Evolutionary conservation across 2,329 filamentous ascomycete genomes (phyloP), one percentile per base, ranked within the genome.

Genomic region (Drechslerella coelobrocha): DNA sequence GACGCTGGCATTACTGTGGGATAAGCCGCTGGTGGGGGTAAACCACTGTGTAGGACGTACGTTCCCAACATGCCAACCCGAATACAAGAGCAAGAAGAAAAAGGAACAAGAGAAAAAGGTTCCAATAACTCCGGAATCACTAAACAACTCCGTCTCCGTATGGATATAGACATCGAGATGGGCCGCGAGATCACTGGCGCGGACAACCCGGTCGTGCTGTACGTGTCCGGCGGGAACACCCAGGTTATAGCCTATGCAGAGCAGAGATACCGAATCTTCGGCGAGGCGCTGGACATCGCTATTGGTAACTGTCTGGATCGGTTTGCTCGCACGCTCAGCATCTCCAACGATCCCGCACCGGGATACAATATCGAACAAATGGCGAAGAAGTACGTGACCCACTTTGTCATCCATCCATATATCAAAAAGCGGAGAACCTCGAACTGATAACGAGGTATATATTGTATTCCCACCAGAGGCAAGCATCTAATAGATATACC

Each of bases 291-390:
- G 55, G 94, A 99, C 78, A 97, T 97, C 74, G 94, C 94, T 12
- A 93, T 99, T 9, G 94, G 94, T 2, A 99, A 99, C 81, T 97
- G 94, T 78, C 86, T 99, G 50, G 94, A 99, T 79, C 87, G 94
- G 31, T 97, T 99, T 78, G 94, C 94, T 29, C 87, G 94, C 75
- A 96, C 92, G 2, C 84, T 99, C 51, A 85, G 85, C 75, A 97
- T 99, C 77, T 89, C 89, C 78, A 99, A 99, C 79, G 93, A 99
- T 78, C 94, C 94, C 0, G 94, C 94, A 0, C 94, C 94, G 0
- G 94, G 94, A 1, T 97, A 97, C 80, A 99, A 99, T 78, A 97
- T 99, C 75, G 94, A 99, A 82, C 91, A 96, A 80, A 82, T 97
- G 53, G 94, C 94, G 75, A 88, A 89, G 79, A 87, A 88, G 59